These are phyloP conservation scores for Thermothielavioides terrestris DNA, from an alignment of 495 filamentous ascomycete genomes.

Conservation along the genomic window DNA sequence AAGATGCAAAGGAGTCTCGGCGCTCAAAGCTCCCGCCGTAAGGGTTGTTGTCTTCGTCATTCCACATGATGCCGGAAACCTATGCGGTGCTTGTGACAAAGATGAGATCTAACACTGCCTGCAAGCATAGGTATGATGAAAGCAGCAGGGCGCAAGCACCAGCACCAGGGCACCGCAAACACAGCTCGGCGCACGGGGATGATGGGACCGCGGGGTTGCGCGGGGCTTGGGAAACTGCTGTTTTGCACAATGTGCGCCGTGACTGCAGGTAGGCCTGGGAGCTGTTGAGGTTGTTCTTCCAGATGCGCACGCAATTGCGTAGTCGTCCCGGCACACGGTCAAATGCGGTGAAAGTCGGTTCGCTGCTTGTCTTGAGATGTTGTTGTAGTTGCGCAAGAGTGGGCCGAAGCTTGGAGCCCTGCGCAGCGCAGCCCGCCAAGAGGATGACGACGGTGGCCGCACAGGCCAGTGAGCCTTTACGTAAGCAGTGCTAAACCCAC, in stretches of 20 bases:
- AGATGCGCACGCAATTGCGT: neutral
- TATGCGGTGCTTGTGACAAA: neutral
- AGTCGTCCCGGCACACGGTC: neutral
- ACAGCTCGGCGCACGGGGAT: neutral
- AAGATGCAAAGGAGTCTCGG: slow-evolving; percentile 66
- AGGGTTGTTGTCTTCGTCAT: slow-evolving; percentile 89
- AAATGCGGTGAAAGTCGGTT: neutral
- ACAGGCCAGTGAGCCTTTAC: neutral
- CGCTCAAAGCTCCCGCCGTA: slow-evolving; percentile 81
- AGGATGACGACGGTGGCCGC: slow-evolving; percentile 7
- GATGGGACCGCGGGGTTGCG: slow-evolving; percentile 2
- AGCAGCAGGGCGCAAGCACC: neutral
- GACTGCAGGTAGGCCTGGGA: neutral
- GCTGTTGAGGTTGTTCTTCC: neutral
- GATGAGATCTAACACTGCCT: neutral
- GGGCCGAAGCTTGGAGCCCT: slow-evolving; percentile 2
- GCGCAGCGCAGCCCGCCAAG: slow-evolving; percentile 7
- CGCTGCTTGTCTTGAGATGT: neutral
- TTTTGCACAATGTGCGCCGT: neutral
- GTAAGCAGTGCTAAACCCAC: neutral
- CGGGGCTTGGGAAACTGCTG: no score
- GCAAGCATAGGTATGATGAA: neutral
- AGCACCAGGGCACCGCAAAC: neutral
- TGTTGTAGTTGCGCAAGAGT: neutral
- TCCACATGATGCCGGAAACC: slow-evolving; percentile 49